Conservation (phyloP, 2,329 filamentous ascomycete genomes). For the Pseudogymnoascus verrucosus region DNA sequence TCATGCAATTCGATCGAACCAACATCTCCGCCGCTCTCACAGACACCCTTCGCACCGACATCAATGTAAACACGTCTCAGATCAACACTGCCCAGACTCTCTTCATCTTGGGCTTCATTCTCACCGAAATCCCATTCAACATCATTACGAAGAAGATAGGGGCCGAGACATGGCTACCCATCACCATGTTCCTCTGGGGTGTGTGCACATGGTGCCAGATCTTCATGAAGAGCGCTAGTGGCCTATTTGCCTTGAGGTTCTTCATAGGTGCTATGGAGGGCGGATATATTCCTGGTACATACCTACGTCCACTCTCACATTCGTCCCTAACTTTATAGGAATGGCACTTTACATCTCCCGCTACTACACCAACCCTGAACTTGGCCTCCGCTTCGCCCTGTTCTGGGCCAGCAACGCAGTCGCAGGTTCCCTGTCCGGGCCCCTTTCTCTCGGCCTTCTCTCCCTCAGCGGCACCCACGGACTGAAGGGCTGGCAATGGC, state of each 20-base stretch:
- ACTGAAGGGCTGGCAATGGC: conserved; percentile 11
- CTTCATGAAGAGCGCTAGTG: conserved; percentile 6
- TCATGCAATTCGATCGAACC: conserved; percentile 24
- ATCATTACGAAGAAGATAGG: conserved; percentile 27
- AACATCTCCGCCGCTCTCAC: conserved; percentile 24
- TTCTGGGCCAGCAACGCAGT: conserved; percentile 11
- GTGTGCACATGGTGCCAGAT: conserved; percentile 11
- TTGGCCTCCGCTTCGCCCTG: conserved; percentile 13
- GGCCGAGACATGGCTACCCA: conserved; percentile 25
- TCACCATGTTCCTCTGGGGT: conserved; percentile 21
- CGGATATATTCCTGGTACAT: conserved; percentile 10
- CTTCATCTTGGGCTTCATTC: conserved; percentile 25
- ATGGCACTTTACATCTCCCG: conserved; percentile 21
- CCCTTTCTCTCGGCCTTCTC: conserved; percentile 8
- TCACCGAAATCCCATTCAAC: conserved; percentile 27
- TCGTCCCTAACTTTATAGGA: neutral
- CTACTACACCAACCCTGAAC: conserved; percentile 23
- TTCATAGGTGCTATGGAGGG: conserved; percentile 12
- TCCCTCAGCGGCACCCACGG: conserved; percentile 8
- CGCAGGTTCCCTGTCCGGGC: conserved; percentile 5
- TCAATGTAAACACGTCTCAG: conserved; percentile 23
- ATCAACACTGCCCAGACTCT: conserved; percentile 27
- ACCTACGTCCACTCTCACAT: neutral
- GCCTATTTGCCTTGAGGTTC: conserved; percentile 5
- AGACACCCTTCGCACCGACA: conserved; percentile 24